A percentile compares a stretch with the other conserved stretches of the same genome.
These are phyloP conservation scores for Coemansia sp. DNA, from an alignment of 192 early-diverging fungal species.

Conservation along the genomic window DNA sequence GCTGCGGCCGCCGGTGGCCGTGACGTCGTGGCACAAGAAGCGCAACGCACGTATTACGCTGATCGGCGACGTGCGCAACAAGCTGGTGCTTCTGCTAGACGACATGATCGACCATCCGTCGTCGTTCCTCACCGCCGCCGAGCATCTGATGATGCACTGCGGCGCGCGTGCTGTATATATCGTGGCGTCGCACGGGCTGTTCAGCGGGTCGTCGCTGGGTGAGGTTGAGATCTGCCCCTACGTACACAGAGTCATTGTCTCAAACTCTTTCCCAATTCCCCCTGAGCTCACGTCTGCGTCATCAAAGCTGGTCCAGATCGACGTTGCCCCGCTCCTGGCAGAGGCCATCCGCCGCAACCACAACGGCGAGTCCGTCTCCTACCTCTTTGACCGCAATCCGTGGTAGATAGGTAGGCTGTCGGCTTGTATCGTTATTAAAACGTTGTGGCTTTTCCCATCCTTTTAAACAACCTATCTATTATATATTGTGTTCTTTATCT, in stretches of 20 bases:
- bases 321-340: slow-evolving; percentile 85
- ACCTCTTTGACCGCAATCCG: slow-evolving; percentile 71
- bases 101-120: slow-evolving; percentile 91
- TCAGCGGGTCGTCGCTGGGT: slow-evolving; percentile 82
- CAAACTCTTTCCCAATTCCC: slow-evolving; percentile 86
- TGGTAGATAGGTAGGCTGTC: neutral
- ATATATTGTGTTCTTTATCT: no score
- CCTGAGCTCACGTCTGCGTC: slow-evolving; percentile 67
- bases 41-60: slow-evolving; percentile 72
- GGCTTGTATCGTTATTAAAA: no score
- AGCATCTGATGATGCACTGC: slow-evolving; percentile 81
- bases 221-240: slow-evolving; percentile 81
- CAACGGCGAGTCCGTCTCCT: slow-evolving; percentile 92
- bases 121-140: slow-evolving; percentile 90
- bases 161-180: slow-evolving; percentile 83
- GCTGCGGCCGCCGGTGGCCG: slow-evolving; percentile 46
- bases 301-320: slow-evolving; percentile 81
- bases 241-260: slow-evolving; percentile 80
- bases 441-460: no score
- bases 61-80: slow-evolving; percentile 88
- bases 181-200: slow-evolving; percentile 92
- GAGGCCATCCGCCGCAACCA: slow-evolving; percentile 93
- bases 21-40: slow-evolving; percentile 58
- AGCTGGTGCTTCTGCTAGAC: slow-evolving; percentile 90
- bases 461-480: no score